These are phyloP conservation scores for Zymoseptoria crescenta DNA, from an alignment of 2,329 filamentous ascomycete species.

Conservation along the genomic window DNA sequence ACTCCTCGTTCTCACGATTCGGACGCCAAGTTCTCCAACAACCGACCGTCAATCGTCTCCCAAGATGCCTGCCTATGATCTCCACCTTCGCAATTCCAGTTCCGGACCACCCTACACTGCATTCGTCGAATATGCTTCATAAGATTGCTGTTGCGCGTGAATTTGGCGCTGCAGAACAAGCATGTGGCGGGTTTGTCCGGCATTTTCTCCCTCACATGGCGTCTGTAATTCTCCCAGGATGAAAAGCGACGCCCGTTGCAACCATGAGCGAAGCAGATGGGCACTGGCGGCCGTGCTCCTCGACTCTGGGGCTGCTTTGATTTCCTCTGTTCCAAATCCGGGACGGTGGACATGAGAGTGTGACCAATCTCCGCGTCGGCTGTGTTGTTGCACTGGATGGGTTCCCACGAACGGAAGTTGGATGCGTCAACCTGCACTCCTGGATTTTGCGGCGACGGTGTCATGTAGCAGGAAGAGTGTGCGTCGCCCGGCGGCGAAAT, in stretches of 20 bases:
- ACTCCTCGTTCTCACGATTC: background rate
- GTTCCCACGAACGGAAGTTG: background rate
- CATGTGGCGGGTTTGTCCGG: background rate
- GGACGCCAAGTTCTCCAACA: background rate
- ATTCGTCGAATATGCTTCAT: background rate
- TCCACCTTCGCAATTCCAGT: background rate
- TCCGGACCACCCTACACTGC: background rate
- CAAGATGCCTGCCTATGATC: background rate
- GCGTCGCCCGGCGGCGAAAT: background rate
- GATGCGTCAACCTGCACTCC: background rate
- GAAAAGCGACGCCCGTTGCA: slow-evolving; percentile 4
- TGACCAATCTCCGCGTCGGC: background rate
- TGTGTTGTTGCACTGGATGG: background rate
- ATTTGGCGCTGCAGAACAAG: slow-evolving; percentile 1
- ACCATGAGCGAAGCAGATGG: slow-evolving; percentile 4
- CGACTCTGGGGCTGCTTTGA: background rate
- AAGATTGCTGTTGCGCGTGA: slow-evolving; percentile 6
- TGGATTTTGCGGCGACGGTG: background rate
- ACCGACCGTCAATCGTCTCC: background rate
- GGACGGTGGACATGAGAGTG: background rate
- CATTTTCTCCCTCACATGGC: slow-evolving; percentile 2
- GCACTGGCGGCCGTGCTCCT: background rate
- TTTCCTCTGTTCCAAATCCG: background rate
- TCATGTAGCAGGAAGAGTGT: background rate
- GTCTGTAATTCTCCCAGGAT: slow-evolving; percentile 3